phyloP scores from a whole-genome alignment of 208 protist genomes.

The Trypanosoma cruzi region DNA sequence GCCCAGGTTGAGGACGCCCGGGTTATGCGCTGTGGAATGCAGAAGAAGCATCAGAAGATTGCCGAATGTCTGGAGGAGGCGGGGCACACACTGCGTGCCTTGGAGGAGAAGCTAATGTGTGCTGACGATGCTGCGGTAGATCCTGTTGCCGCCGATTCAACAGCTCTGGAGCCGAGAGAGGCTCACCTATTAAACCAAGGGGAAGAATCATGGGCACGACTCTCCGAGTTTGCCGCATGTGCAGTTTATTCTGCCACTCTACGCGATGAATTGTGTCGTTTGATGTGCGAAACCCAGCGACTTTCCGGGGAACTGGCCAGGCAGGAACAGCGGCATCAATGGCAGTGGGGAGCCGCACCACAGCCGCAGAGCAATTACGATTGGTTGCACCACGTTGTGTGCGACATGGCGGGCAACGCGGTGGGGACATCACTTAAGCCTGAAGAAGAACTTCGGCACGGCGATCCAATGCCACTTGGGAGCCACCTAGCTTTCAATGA shows the following conservation, averaged over 20 bases:
- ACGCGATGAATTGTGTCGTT: constrained; percentile 14
- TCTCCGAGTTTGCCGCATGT: background rate
- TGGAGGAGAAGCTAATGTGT: constrained; percentile 3
- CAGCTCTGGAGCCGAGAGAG: background rate
- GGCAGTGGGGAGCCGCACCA: constrained; percentile 6
- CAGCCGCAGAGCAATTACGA: constrained; percentile 31
- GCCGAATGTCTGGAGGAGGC: background rate
- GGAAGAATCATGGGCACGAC: constrained; percentile 12
- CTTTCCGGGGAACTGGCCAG: constrained; percentile 2
- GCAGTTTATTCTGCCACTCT: constrained; percentile 34
- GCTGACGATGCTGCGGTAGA: background rate
- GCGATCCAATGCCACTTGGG: background rate
- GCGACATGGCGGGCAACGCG: constrained; percentile 58
- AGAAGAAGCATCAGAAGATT: background rate
- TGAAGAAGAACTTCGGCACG: constrained; percentile 8
- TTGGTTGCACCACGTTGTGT: constrained; percentile 48
- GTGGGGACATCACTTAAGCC: constrained; percentile 37
- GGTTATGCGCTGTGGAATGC: background rate
- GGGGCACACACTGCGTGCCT: background rate
- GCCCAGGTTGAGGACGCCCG: background rate
- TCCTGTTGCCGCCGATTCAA: background rate
- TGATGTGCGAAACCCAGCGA: constrained; percentile 13
- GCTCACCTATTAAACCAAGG: background rate
- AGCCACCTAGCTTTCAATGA: background rate
- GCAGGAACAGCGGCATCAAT: constrained; percentile 2